These are phyloP conservation scores for Salvia miltiorrhiza DNA, from an alignment of 257 asterid genomes.

Conservation along the genomic window DNA sequence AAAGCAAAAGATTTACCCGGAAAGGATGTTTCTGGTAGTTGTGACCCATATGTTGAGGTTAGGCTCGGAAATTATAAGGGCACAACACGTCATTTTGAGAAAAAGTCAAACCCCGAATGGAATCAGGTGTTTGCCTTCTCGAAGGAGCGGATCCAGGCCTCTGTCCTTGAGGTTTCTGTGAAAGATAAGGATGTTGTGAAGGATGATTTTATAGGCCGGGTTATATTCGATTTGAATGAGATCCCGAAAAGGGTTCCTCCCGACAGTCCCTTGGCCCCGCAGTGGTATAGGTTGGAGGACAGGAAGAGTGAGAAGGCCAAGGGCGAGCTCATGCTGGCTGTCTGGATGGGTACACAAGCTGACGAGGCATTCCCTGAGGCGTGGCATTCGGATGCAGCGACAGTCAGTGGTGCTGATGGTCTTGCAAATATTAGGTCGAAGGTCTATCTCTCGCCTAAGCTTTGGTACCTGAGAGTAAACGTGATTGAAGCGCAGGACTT, in stretches of 20 bases:
- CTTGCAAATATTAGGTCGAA: slow-evolving; percentile 53
- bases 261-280: slow-evolving; percentile 70
- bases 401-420: slow-evolving; percentile 59
- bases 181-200: slow-evolving; percentile 63
- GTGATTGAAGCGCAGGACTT: slow-evolving; percentile 74
- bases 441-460: slow-evolving; percentile 70
- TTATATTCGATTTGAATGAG: slow-evolving; percentile 54
- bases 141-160: slow-evolving; percentile 59
- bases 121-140: slow-evolving; percentile 70
- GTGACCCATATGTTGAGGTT: slow-evolving; percentile 67
- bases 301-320: slow-evolving; percentile 44
- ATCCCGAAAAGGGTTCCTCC: slow-evolving; percentile 67
- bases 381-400: slow-evolving; percentile 66
- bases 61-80: slow-evolving; percentile 68
- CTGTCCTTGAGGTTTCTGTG: slow-evolving; percentile 57
- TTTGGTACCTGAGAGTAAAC: slow-evolving; percentile 71
- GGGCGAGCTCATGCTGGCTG: slow-evolving; percentile 77
- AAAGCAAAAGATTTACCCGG: slow-evolving; percentile 68
- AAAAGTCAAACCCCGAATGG: slow-evolving; percentile 70
- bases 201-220: slow-evolving; percentile 65
- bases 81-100: slow-evolving; percentile 65
- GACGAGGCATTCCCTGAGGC: slow-evolving; percentile 79
- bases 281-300: slow-evolving; percentile 69
- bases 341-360: slow-evolving; percentile 85
- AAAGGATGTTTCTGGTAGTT: slow-evolving; percentile 59